Base-by-base conservation (phyloP, 805 yeast species). In the Yamadazyma nakazawae region DNA sequence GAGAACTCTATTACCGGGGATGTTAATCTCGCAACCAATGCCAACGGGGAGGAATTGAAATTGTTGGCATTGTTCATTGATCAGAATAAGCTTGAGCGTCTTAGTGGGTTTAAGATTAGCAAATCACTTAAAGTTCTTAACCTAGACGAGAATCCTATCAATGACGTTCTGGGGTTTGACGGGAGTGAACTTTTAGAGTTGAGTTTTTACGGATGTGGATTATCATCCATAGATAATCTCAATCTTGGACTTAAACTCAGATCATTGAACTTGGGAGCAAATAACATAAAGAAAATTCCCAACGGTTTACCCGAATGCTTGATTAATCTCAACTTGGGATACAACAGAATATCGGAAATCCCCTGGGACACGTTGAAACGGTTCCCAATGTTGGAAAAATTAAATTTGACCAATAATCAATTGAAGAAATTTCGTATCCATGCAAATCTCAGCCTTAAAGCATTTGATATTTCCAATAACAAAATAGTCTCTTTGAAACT, bases 141-240 rank as follows among this genome's bases (percentile, higher is more conserved):
- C 37, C 43, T 57, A 34, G 62, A 58, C 49, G 50, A 51, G 34
- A 57, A 60, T 40, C 13, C 36, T 12, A 34, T 59, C 24, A 12
- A 40, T 13, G 31, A 16, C 2, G 24, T 56, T 5, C 47, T 37
- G 34, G 34, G 48, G 37, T 19, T 48, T 7, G 39, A 39, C 5
- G 49, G 54, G 28, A 16, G 18, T 9, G 18, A 47, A 1, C 30
- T 60, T 8, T 40, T 17, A 16, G 60, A 60, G 32, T 44, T 60
- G 21, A 54, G 57, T 43, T 42, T 55, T 16, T 48, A 37, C 30
- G 62, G 62, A 0, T 56, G 62, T 40, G 50, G 48, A 11, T 37
- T 58, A 3, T 21, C 10, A 1, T 21, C 34, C 6, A 42, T 60
- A 24, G 32, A 43, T 16, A 52, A 51, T 26, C 43, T 56, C 11